Evolutionary conservation across 345 rosid genomes (phyloP).

Genomic region (Streptanthus diversifolius): DNA sequence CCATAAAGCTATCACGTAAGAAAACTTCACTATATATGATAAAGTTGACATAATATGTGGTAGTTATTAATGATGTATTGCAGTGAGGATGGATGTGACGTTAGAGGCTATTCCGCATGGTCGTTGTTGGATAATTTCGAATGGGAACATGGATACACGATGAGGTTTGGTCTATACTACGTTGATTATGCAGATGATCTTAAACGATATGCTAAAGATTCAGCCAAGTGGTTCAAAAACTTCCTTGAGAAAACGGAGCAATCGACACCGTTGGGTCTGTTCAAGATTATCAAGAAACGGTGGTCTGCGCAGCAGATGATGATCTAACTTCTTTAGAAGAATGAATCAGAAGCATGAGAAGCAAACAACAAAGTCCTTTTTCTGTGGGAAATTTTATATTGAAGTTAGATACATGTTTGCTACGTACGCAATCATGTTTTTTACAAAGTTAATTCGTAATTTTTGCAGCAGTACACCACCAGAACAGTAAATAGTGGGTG

Average conservation of each 20-base stretch:
- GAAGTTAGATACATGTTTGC: background rate
- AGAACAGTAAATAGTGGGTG: background rate
- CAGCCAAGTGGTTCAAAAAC: constrained; percentile 43
- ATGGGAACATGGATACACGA: constrained; percentile 41
- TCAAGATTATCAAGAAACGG: constrained; percentile 7
- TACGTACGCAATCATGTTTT: background rate
- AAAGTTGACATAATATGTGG: background rate
- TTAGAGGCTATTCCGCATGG: constrained; percentile 55
- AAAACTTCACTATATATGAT: background rate
- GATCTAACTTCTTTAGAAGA: background rate
- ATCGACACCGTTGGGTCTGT: background rate
- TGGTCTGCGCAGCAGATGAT: background rate
- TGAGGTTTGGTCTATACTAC: constrained; percentile 55
- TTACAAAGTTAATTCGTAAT: background rate
- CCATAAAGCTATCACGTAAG: constrained; percentile 34
- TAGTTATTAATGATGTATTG: background rate
- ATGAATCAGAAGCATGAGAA: background rate
- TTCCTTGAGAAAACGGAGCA: constrained; percentile 28
- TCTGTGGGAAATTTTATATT: background rate
- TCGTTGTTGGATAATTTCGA: constrained; percentile 56
- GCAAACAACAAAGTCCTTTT: background rate
- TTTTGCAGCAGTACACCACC: background rate
- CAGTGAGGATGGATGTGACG: constrained; percentile 43
- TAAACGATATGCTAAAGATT: constrained; percentile 43
- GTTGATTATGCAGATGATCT: constrained; percentile 38